These are phyloP conservation scores for Gomphus sp. DNA, from an alignment of 1,284 basidiomycete species.

Conservation along the genomic window DNA sequence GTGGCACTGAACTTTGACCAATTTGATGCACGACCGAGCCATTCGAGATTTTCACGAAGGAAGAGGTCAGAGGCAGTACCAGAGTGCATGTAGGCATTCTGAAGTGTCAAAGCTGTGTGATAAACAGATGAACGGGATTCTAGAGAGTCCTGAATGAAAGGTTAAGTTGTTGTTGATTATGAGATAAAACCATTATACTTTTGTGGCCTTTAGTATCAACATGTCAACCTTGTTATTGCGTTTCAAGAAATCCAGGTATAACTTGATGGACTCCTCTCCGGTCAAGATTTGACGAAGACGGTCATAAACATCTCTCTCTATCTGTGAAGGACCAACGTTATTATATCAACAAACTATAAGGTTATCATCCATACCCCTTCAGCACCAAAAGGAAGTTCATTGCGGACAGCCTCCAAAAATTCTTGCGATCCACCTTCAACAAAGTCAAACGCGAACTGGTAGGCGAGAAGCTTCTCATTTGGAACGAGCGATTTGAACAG, in stretches of 20 bases:
- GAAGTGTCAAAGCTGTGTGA: conserved; percentile 89
- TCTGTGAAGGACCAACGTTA: conserved; percentile 26
- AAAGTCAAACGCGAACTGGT: conserved; percentile 91
- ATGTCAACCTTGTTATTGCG: conserved; percentile 90
- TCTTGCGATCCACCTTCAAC: conserved; percentile 90
- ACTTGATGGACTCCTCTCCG: conserved; percentile 82
- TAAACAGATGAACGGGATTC: conserved; percentile 93
- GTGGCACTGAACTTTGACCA: conserved; percentile 98
- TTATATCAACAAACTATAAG: conserved; percentile 6
- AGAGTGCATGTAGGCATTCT: conserved; percentile 94
- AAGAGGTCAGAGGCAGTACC: conserved; percentile 92
- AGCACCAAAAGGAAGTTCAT: conserved; percentile 54
- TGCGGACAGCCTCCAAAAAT: conserved; percentile 71
- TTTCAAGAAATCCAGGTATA: conserved; percentile 91
- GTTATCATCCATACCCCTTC: conserved; percentile 32
- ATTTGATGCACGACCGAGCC: conserved; percentile 87
- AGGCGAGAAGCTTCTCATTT: conserved; percentile 69
- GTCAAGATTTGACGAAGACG: conserved; percentile 75
- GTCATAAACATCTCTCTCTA: conserved; percentile 53
- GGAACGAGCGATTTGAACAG: conserved; percentile 65
- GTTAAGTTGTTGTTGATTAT: conserved; percentile 4
- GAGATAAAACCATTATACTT: conserved; percentile 36
- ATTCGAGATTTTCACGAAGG: conserved; percentile 90
- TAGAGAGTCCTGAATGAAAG: conserved; percentile 62
- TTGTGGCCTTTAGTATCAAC: conserved; percentile 85